A percentile compares a stretch with the other conserved stretches of the same genome.
These are phyloP conservation scores for Leptomonas pyrrhocoris DNA, from an alignment of 208 protist genomes.

Conservation along the genomic window DNA sequence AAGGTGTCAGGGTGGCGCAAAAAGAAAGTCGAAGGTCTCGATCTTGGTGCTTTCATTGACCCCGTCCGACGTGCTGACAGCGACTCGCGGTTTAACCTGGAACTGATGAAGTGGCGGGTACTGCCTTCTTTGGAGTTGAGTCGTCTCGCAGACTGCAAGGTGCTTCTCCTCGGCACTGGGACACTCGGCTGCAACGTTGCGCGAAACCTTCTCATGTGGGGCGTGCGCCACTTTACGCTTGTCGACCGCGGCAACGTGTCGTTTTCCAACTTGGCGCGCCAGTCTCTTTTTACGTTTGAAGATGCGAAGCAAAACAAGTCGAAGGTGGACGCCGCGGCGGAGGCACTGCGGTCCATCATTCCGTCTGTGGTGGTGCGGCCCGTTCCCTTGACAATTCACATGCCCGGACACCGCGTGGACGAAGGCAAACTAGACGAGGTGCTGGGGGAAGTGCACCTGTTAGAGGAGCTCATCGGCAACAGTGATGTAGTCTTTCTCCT, in stretches of 20 bases:
- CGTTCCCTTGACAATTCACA: slow-evolving; percentile 93
- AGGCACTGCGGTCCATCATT: slow-evolving; percentile 87
- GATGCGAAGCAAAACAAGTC: slow-evolving; percentile 75
- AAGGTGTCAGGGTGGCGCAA: slow-evolving; percentile 50
- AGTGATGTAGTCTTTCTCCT: slow-evolving; percentile 98
- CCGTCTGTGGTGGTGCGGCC: slow-evolving; percentile 63
- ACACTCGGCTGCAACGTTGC: slow-evolving; percentile 99
- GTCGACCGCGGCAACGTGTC: slow-evolving; percentile 96
- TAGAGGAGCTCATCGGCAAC: slow-evolving; percentile 78
- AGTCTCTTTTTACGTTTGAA: slow-evolving; percentile 85
- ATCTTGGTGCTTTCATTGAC: slow-evolving; percentile 89
- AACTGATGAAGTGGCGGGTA: slow-evolving; percentile 98
- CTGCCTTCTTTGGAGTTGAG: slow-evolving; percentile 93
- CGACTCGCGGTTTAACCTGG: slow-evolving; percentile 91
- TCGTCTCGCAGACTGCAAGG: slow-evolving; percentile 78
- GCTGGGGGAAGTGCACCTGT: slow-evolving; percentile 44
- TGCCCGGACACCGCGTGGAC: slow-evolving; percentile 95
- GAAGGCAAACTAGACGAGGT: slow-evolving; percentile 33
- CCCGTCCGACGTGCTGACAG: slow-evolving; percentile 75
- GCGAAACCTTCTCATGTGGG: slow-evolving; percentile 96
- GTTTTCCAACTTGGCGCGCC: slow-evolving; percentile 96
- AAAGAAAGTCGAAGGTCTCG: slow-evolving; percentile 40
- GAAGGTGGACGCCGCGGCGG: slow-evolving; percentile 94
- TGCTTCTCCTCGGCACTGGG: slow-evolving; percentile 96
- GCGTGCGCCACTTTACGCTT: slow-evolving; percentile 95